A percentile compares a stretch with the other conserved stretches of the same genome.
These are phyloP conservation scores for Myotisia sp. DNA, from an alignment of 2,329 filamentous ascomycete species.

Conservation along the genomic window DNA sequence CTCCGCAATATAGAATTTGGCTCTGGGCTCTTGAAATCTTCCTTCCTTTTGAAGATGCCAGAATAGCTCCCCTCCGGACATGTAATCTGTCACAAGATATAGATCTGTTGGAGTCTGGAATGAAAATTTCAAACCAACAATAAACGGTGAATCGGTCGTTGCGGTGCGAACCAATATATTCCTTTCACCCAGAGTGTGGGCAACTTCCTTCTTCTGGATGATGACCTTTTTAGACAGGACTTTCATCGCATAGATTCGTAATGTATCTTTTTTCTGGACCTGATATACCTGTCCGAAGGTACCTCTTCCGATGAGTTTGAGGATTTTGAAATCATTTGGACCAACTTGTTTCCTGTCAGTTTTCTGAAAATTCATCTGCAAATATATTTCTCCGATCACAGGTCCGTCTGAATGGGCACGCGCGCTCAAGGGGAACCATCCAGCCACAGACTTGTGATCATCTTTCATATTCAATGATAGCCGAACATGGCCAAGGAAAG, in stretches of 20 bases:
- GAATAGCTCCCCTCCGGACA: constrained; percentile 96
- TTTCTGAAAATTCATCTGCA: constrained; percentile 73
- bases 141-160: constrained; percentile 90
- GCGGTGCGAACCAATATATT: constrained; percentile 96
- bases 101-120: constrained; percentile 96
- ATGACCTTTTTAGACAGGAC: constrained; percentile 99
- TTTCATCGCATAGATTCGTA: constrained; percentile 97
- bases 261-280: constrained; percentile 91
- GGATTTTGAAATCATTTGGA: constrained; percentile 86
- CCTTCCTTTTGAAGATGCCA: constrained; percentile 98
- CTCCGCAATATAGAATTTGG: constrained; percentile 98
- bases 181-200: constrained; percentile 88
- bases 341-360: constrained; percentile 84
- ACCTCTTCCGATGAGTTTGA: constrained; percentile 93
- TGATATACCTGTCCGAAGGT: constrained; percentile 98
- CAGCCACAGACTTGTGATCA: constrained; percentile 56
- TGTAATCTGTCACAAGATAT: constrained; percentile 97
- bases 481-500: constrained; percentile 81
- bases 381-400: constrained; percentile 72
- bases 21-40: constrained; percentile 81
- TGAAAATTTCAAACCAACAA: constrained; percentile 94
- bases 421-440: constrained; percentile 72
- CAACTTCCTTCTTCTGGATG: constrained; percentile 98
- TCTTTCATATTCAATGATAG: constrained; percentile 58
- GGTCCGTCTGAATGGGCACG: constrained; percentile 65